Base-by-base conservation (phyloP, 1,284 basidiomycete genomes). In the Apiotrichum brassicae region DNA sequence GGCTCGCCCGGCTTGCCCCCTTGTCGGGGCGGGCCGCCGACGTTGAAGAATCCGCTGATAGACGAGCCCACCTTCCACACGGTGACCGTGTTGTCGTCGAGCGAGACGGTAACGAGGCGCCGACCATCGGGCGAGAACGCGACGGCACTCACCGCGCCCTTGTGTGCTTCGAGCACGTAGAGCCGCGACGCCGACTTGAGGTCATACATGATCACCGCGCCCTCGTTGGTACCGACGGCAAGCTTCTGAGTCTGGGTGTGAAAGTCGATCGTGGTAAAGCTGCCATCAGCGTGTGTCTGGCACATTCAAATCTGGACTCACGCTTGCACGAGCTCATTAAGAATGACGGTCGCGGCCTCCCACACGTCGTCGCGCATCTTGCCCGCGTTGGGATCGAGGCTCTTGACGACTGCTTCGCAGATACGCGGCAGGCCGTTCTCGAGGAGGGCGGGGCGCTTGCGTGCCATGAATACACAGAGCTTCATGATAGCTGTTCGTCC, bases 351-450 rank as follows among this genome's bases (percentile, higher is more conserved):
- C 0, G 91, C 94, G 0, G 89, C 83, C 58, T 93, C 86, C 44
- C 89, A 76, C 2, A 97, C 85, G 1, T 87, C 86, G 39, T 95
- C 90, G 14, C 95, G 80, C 66, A 86, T 82, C 12, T 83, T 76
- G 0, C 83, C 87, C 11, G 83, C 79, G 61, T 88, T 93, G 12
- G 94, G 95, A 71, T 98, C 94, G 36, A 98, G 77, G 8, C 90
- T 95, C 68, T 93, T 95, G 20, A 98, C 92, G 1, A 99, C 91
- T 1, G 92, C 91, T 68, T 99, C 94, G 65, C 91, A 85, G 34
- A 97, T 76, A 24, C 86, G 80, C 0, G 94, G 88, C 28, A 98
- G 75, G 60, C 87, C 90, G 12, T 87, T 82, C 58, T 90, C 85
- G 38, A 98, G 76, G 12, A 95, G 82, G 32, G 87, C 76, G 1